Percentiles rank a stretch among this genome's conserved stretches.
Conservation (phyloP, 1,139 yeast species). For the Kurtzmaniella natalensis region DNA sequence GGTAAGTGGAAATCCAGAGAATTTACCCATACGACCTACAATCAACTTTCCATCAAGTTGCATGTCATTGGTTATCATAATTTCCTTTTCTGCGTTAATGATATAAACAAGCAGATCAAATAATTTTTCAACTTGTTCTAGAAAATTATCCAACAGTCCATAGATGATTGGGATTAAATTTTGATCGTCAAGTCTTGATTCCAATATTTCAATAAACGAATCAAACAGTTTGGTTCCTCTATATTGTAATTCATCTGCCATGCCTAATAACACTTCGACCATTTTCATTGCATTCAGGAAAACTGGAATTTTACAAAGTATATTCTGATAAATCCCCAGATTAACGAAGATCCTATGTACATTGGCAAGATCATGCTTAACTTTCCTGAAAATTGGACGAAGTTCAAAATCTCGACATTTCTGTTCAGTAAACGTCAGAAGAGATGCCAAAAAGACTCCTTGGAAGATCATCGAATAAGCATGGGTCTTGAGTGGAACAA, state of each 20-base stretch:
- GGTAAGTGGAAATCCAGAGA: conserved; percentile 22
- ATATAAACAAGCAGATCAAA: conserved; percentile 26
- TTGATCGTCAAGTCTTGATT: conserved; percentile 6
- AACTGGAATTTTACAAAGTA: neutral
- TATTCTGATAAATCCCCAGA: neutral
- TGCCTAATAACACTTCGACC: neutral
- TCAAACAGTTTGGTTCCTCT: neutral
- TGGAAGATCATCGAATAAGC: neutral
- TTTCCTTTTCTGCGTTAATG: conserved; percentile 8
- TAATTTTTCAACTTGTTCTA: conserved; percentile 21
- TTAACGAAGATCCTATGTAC: neutral
- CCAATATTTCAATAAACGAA: conserved; percentile 3
- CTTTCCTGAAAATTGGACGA: neutral
- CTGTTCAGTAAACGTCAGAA: neutral
- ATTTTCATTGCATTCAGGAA: neutral
- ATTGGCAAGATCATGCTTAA: conserved; percentile 1
- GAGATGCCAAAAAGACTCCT: neutral
- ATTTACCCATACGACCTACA: conserved; percentile 12
- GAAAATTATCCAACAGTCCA: conserved; percentile 28
- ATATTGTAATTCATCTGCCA: neutral
- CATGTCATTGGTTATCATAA: conserved; percentile 17
- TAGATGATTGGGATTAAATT: conserved; percentile 11
- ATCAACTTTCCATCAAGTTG: conserved; percentile 20
- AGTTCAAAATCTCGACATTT: neutral
- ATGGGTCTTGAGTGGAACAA: conserved; percentile 1